Evolutionary conservation across 1,284 basidiomycete species (phyloP).

Genomic region (Heterobasidion occidentale): DNA sequence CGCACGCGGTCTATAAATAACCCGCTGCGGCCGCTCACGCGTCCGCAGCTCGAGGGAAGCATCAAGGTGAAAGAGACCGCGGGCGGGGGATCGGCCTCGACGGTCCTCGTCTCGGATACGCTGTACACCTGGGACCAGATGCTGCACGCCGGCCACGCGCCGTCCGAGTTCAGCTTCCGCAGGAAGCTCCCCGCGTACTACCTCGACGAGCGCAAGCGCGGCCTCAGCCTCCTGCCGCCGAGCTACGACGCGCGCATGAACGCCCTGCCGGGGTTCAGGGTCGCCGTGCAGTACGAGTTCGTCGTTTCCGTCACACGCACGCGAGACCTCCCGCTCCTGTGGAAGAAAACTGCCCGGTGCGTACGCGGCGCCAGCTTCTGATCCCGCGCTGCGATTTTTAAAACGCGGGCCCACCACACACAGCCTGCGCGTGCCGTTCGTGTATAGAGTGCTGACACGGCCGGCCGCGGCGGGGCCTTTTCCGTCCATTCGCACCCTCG

Average conservation of each 20-base stretch:
- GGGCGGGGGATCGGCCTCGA: conserved; percentile 2
- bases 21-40: neutral
- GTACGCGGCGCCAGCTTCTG: neutral
- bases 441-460: conserved; percentile 8
- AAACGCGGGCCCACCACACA: neutral
- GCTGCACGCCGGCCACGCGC: neutral
- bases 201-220: neutral
- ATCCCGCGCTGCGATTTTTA: neutral
- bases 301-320: conserved; percentile 6
- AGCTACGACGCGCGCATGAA: conserved; percentile 7
- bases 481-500: neutral
- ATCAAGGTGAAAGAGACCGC: conserved; percentile 8
- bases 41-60: conserved; percentile 6
- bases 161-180: conserved; percentile 8
- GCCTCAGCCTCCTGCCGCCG: conserved; percentile 7
- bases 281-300: conserved; percentile 7
- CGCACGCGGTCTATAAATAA: neutral
- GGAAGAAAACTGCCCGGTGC: conserved; percentile 5
- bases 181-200: neutral
- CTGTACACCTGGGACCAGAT: conserved; percentile 6
- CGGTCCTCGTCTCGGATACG: conserved; percentile 3
- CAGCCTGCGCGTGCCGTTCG: conserved; percentile 10
- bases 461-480: conserved; percentile 7
- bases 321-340: conserved; percentile 1
- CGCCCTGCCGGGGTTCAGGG: conserved; percentile 9